Conservation (phyloP, 176 grass and related monocot species). For the Eremochloa ophiuroides region DNA sequence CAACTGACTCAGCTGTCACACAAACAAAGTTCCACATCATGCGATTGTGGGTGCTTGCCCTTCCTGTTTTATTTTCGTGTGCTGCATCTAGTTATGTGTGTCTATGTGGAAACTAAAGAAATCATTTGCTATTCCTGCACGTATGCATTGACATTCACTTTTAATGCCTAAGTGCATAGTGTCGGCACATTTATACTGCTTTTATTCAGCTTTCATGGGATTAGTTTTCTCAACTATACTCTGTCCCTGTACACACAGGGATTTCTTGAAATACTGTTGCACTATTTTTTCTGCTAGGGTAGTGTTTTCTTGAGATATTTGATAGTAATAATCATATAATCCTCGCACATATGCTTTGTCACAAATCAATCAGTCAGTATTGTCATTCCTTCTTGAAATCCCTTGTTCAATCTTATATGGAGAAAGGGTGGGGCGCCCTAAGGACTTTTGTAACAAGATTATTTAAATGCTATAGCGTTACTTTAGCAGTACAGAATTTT, state of each 20-base stretch:
- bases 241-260: neutral
- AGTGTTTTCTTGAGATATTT: slow-evolving; percentile 11
- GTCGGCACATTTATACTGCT: neutral
- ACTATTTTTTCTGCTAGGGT: neutral
- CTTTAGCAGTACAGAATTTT: neutral
- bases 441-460: neutral
- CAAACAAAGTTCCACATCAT: slow-evolving; percentile 91
- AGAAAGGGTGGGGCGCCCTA: neutral
- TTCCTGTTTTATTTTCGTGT: slow-evolving; percentile 32
- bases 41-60: slow-evolving; percentile 59
- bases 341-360: neutral
- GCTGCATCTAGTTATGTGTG: slow-evolving; percentile 3
- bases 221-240: neutral
- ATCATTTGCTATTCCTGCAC: neutral
- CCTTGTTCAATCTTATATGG: neutral
- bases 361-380: neutral
- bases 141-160: neutral
- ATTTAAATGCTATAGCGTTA: neutral
- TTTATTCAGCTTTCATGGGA: neutral
- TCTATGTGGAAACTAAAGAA: slow-evolving; percentile 8
- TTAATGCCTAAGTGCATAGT: neutral
- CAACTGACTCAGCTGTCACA: slow-evolving; percentile 66
- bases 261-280: neutral
- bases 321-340: neutral
- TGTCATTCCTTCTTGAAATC: neutral